A percentile compares a stretch with the other conserved stretches of the same genome.
Evolutionary conservation across 352 stramenopile genomes (phyloP).

Genomic region (Pythium phragmitis): DNA sequence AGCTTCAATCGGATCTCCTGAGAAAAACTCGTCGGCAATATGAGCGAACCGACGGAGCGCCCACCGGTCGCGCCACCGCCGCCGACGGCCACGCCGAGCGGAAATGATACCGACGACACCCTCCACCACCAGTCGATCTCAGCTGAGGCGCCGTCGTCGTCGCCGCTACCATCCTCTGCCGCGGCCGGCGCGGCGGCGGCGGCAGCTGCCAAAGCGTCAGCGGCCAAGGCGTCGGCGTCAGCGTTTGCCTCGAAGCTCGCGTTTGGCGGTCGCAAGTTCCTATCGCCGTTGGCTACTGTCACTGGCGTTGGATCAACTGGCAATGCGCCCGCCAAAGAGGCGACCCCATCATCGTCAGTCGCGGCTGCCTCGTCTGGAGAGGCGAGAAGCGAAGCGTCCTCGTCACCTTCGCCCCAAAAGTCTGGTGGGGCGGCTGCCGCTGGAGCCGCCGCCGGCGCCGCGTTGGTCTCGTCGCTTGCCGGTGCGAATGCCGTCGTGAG

Average conservation of each 20-base stretch:
- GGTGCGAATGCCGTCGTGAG: conserved; percentile 19
- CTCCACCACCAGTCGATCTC: conserved; percentile 22
- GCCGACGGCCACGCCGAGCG: background rate
- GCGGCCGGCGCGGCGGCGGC: conserved; percentile 38
- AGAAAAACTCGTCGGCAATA: background rate
- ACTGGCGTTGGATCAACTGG: background rate
- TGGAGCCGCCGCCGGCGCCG: background rate
- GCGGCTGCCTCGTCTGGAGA: background rate
- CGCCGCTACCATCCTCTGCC: conserved; percentile 7
- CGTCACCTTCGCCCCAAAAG: background rate
- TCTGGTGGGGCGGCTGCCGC: background rate
- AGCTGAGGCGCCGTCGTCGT: conserved; percentile 28
- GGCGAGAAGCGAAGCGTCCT: background rate
- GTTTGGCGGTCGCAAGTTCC: conserved; percentile 48
- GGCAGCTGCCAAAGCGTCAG: conserved; percentile 20
- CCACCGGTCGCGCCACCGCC: conserved; percentile 6
- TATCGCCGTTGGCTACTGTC: conserved; percentile 42
- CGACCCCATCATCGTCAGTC: background rate
- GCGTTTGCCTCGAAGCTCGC: conserved; percentile 50
- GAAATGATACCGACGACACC: conserved; percentile 20
- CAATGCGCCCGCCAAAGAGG: background rate
- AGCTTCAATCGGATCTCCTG: conserved; percentile 3
- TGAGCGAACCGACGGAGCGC: conserved; percentile 2
- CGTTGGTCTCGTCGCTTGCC: conserved; percentile 18
- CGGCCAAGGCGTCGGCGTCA: conserved; percentile 51